Conservation (phyloP, 169 alveolate genomes). For the Plasmodium adleri region DNA sequence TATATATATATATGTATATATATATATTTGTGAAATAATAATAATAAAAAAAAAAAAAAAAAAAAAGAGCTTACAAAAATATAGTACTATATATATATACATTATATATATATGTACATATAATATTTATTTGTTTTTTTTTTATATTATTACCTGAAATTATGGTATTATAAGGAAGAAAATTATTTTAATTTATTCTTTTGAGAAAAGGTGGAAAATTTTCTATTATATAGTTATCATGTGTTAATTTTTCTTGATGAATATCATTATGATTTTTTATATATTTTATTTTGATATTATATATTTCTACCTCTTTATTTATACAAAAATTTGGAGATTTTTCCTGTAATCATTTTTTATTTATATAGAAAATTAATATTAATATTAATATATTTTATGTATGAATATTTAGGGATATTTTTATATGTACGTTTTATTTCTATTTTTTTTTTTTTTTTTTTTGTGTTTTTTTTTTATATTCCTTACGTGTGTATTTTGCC, state of each 20-base stretch:
- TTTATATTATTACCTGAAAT: no score
- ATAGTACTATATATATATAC: no score
- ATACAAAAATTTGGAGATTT: constrained; percentile 69
- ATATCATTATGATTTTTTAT: background rate
- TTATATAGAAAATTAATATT: background rate
- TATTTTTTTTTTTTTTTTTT: background rate
- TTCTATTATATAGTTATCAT: constrained; percentile 35
- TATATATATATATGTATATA: no score
- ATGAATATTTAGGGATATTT: background rate
- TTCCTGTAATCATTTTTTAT: constrained; percentile 49
- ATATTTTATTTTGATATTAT: constrained; percentile 26
- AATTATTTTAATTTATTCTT: constrained; percentile 25
- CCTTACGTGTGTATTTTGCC: constrained; percentile 60
- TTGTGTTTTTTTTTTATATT: background rate
- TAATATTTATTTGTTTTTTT: no score
- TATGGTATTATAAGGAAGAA: background rate
- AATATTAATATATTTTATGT: background rate
- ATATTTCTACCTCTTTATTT: constrained; percentile 20
- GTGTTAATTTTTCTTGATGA: background rate
- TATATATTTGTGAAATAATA: no score
- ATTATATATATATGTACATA: no score
- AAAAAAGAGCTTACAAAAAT: no score
- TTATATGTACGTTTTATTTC: background rate
- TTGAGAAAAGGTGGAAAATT: constrained; percentile 69
- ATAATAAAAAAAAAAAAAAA: no score